These are phyloP conservation scores for Gossypium bickii DNA, from an alignment of 345 rosid genomes.

Conservation along the genomic window DNA sequence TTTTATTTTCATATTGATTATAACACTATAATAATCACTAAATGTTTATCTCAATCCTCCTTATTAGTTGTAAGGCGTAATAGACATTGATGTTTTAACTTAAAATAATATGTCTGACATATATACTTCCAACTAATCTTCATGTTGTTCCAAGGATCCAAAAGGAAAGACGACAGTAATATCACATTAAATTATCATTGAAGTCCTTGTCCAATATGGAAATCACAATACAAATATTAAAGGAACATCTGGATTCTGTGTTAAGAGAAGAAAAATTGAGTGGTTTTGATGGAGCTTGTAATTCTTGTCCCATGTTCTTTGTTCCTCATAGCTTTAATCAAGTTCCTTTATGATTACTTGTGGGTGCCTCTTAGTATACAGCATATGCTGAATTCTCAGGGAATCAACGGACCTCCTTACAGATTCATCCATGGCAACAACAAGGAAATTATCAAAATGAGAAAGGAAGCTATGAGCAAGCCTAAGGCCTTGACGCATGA, in stretches of 20 bases:
- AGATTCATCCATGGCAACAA: slow-evolving; percentile 37
- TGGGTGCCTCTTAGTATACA: slow-evolving; percentile 25
- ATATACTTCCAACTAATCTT: no score
- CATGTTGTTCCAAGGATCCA: no score
- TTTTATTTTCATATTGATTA: no score
- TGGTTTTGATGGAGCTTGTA: slow-evolving; percentile 4
- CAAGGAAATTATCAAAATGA: slow-evolving; percentile 16
- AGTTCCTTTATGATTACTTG: slow-evolving; percentile 22
- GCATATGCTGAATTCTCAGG: slow-evolving; percentile 15
- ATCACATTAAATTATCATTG: background rate
- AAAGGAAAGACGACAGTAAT: background rate
- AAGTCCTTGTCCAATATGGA: background rate
- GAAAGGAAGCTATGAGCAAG: slow-evolving; percentile 8
- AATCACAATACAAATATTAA: background rate
- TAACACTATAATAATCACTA: no score
- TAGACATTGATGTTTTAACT: no score
- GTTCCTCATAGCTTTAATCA: slow-evolving; percentile 6
- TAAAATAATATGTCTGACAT: no score
- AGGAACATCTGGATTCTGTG: background rate
- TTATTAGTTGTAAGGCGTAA: no score
- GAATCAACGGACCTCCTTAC: slow-evolving; percentile 37
- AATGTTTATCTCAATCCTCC: no score
- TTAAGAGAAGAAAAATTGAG: background rate
- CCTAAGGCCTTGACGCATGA: slow-evolving; percentile 23
- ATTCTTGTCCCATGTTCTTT: slow-evolving; percentile 11